These are phyloP conservation scores for Phytophthora fragariaefolia DNA, from an alignment of 352 stramenopile genomes.

Conservation along the genomic window DNA sequence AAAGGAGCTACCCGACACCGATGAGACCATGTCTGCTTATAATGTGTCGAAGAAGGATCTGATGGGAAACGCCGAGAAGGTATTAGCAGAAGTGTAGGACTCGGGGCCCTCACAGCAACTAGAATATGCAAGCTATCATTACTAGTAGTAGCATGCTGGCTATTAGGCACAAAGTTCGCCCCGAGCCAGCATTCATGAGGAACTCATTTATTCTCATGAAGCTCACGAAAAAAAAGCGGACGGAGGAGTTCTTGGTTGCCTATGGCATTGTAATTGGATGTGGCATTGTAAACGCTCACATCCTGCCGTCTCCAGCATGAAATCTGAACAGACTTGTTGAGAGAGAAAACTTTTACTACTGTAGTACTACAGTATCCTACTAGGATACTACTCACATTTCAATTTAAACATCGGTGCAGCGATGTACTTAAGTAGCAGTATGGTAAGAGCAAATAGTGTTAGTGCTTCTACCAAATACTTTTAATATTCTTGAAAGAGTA, in stretches of 20 bases:
- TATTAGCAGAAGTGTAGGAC: constrained; percentile 26
- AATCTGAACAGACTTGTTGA: too few species aligned
- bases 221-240: not conserved
- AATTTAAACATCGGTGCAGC: too few species aligned
- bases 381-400: too few species aligned
- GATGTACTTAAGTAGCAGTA: too few species aligned
- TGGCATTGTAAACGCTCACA: too few species aligned
- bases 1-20: constrained; percentile 58
- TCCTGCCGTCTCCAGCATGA: too few species aligned
- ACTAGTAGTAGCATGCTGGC: constrained; percentile 5
- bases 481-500: too few species aligned
- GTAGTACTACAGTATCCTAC: too few species aligned
- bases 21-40: constrained; percentile 81
- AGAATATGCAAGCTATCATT: constrained; percentile 25
- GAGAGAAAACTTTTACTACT: too few species aligned
- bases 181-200: constrained; percentile 11
- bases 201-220: constrained; percentile 20
- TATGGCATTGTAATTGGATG: too few species aligned
- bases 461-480: too few species aligned
- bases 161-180: constrained; percentile 5
- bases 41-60: constrained; percentile 76
- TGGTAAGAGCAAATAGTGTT: too few species aligned
- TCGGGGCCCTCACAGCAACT: constrained; percentile 21
- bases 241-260: not conserved
- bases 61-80: constrained; percentile 16